Evolutionary conservation across 306 rosid species (phyloP).

Genomic region (Ormosia emarginata): DNA sequence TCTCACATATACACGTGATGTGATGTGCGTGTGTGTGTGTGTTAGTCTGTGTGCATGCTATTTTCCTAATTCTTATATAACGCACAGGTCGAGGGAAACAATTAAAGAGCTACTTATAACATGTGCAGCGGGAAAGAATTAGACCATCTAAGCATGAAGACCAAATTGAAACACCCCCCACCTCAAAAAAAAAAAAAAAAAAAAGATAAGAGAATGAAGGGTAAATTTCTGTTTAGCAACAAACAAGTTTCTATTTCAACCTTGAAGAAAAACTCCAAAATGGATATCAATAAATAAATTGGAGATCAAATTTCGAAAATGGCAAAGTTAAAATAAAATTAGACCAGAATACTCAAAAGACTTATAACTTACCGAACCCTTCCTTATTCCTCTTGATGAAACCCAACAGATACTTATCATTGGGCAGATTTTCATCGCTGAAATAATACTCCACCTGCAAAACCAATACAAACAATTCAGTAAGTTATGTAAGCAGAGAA

Average conservation of each 20-base stretch:
- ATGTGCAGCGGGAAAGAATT: no score
- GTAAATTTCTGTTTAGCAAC: background rate
- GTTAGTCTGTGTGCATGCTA: no score
- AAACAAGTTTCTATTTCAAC: background rate
- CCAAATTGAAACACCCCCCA: no score
- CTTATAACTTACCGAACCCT: slow-evolving; percentile 68
- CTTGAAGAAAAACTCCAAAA: background rate
- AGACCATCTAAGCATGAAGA: no score
- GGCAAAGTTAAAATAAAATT: background rate
- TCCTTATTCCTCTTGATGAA: slow-evolving; percentile 79
- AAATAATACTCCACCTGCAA: slow-evolving; percentile 93
- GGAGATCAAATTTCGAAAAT: background rate
- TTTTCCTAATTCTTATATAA: no score
- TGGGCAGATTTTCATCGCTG: slow-evolving; percentile 78
- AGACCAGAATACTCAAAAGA: background rate
- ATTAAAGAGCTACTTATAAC: no score
- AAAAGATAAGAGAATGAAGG: no score
- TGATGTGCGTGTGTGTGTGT: no score
- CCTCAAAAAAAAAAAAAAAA: no score
- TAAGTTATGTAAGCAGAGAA: background rate
- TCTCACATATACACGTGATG: no score
- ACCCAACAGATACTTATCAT: slow-evolving; percentile 60
- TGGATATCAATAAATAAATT: background rate
- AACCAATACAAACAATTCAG: background rate
- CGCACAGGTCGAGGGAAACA: no score